phyloP scores from a whole-genome alignment of 2,329 filamentous ascomycete genomes.

The Pestalotiopsis sp. region DNA sequence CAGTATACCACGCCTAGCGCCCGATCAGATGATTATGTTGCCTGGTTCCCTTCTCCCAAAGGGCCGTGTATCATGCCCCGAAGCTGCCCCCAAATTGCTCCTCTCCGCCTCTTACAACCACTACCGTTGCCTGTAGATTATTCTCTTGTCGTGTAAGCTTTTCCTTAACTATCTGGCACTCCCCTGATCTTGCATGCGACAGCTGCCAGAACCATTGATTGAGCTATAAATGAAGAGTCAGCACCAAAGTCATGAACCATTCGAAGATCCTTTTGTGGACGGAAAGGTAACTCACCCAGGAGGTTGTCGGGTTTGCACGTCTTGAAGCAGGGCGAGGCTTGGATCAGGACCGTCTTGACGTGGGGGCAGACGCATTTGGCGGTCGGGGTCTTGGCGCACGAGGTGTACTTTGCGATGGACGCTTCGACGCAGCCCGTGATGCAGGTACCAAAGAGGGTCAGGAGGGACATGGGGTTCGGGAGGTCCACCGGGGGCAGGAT shows the following conservation, averaged over 20 bases:
- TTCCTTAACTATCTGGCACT: background rate
- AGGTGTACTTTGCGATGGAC: background rate
- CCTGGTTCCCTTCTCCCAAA: background rate
- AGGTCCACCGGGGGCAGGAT: background rate
- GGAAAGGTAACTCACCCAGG: background rate
- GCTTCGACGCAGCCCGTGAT: background rate
- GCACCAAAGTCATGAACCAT: too few relatives aligned
- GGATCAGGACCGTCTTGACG: background rate
- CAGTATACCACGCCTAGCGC: background rate
- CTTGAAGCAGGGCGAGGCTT: background rate
- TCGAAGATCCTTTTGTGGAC: background rate
- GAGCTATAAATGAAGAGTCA: background rate
- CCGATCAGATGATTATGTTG: background rate
- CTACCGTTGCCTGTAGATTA: background rate
- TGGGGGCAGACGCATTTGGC: background rate
- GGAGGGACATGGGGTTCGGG: background rate
- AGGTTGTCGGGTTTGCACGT: background rate
- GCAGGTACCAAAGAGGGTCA: background rate
- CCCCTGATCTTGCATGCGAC: background rate
- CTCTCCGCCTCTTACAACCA: too few relatives aligned
- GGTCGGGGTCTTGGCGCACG: background rate
- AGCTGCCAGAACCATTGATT: background rate
- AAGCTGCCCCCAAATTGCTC: background rate
- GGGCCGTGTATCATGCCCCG: background rate
- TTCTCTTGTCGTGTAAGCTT: background rate